phyloP scores from a whole-genome alignment of 148 eudicot species.

The Rheum nobile region DNA sequence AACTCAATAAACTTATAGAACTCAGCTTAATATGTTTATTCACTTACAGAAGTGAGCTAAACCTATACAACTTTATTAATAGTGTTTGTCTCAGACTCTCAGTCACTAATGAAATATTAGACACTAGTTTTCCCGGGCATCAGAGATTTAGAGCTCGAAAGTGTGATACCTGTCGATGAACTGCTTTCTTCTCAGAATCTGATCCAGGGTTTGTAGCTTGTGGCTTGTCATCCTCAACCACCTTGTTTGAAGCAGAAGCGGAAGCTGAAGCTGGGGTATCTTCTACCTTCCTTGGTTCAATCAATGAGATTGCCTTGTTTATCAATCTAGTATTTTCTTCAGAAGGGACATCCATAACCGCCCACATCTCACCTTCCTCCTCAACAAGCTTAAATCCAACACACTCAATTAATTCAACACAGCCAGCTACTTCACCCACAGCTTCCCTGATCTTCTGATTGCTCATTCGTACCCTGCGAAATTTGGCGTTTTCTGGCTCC shows the following conservation, averaged over 20 bases:
- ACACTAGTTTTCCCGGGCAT: not conserved
- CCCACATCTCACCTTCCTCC: slow-evolving; percentile 88
- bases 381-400: slow-evolving; percentile 79
- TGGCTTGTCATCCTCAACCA: slow-evolving; percentile 34
- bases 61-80: not conserved
- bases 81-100: not conserved
- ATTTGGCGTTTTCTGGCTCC: slow-evolving; percentile 79
- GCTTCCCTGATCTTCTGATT: slow-evolving; percentile 89
- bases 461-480: slow-evolving; percentile 73
- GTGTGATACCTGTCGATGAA: slow-evolving; percentile 60
- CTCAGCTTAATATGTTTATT: too few species aligned
- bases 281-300: slow-evolving; percentile 34
- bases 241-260: slow-evolving; percentile 20
- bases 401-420: slow-evolving; percentile 66
- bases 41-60: too few species aligned
- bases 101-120: not conserved
- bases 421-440: slow-evolving; percentile 59
- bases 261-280: slow-evolving; percentile 13
- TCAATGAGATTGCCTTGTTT: slow-evolving; percentile 29
- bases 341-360: slow-evolving; percentile 66
- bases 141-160: not conserved
- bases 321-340: slow-evolving; percentile 26
- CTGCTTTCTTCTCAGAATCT: slow-evolving; percentile 18
- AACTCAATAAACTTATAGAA: not conserved
- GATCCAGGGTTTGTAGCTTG: slow-evolving; percentile 18